phyloP scores from a whole-genome alignment of 2,329 filamentous ascomycete genomes.

The Ambrosiella cleistominuta region DNA sequence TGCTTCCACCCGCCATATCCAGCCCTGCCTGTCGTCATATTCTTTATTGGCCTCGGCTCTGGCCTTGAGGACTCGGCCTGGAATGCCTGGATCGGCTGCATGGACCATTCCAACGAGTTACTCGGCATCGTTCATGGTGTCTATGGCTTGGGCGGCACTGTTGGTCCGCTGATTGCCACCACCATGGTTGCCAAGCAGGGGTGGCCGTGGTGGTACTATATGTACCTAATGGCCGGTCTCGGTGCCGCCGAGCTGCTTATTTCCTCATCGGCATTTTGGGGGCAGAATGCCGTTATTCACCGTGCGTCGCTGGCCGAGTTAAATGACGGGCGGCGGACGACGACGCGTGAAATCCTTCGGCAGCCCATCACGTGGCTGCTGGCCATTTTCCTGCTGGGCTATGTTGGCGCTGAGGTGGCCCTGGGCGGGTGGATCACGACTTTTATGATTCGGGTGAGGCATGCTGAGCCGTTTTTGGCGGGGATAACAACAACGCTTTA shows the following conservation, averaged over 20 bases:
- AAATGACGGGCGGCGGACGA: conserved; percentile 25
- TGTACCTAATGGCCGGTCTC: conserved; percentile 53
- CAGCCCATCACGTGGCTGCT: conserved; percentile 51
- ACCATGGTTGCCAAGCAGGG: conserved; percentile 47
- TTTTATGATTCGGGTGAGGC: conserved; percentile 67
- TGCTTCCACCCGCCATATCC: conserved; percentile 53
- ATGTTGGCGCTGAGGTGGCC: conserved; percentile 62
- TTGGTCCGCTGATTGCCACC: conserved; percentile 54
- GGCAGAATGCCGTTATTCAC: conserved; percentile 39
- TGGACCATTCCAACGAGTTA: conserved; percentile 55
- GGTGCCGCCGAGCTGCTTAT: conserved; percentile 37
- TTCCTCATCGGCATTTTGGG: conserved; percentile 43
- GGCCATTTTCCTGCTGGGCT: conserved; percentile 57
- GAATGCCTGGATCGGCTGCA: conserved; percentile 49
- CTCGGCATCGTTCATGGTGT: conserved; percentile 55
- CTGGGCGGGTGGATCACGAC: conserved; percentile 65
- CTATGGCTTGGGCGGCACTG: conserved; percentile 54
- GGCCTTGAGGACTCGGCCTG: conserved; percentile 46
- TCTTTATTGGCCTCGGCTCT: conserved; percentile 53
- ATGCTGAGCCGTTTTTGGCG: conserved; percentile 50
- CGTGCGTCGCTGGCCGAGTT: conserved; percentile 22
- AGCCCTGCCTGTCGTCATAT: conserved; percentile 44
- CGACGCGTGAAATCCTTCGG: conserved; percentile 26
- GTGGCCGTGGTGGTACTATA: conserved; percentile 55
- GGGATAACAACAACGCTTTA: conserved; percentile 66